phyloP scores from a whole-genome alignment of 208 protist species.

The Histomonas meleagridis region DNA sequence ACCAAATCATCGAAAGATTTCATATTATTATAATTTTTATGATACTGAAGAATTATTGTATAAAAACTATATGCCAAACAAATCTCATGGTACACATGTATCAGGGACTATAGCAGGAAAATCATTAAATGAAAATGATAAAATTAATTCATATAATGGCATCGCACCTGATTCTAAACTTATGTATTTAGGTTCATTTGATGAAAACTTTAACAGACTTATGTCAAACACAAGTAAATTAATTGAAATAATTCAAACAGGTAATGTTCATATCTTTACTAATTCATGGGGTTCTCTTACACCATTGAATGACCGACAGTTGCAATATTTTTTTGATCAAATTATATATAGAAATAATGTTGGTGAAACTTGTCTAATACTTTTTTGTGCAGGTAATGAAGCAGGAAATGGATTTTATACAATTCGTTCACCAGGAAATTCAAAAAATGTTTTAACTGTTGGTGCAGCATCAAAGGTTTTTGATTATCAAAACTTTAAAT shows the following conservation, averaged over 20 bases:
- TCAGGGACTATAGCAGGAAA: not conserved
- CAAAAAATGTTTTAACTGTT: conserved; percentile 7
- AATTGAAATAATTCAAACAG: not conserved
- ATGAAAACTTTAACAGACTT: no score
- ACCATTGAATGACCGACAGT: not conserved
- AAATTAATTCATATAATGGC: not conserved
- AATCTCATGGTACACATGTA: conserved; percentile 4
- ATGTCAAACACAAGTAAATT: no score
- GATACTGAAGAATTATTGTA: not conserved
- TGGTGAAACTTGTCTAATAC: not conserved
- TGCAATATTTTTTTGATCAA: not conserved
- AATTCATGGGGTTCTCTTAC: not conserved
- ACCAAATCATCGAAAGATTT: not conserved
- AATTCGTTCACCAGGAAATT: not conserved
- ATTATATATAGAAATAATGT: not conserved
- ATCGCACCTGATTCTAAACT: not conserved
- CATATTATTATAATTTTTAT: not conserved
- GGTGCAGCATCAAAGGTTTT: no score
- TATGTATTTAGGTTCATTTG: no score
- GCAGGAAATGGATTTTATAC: not conserved
- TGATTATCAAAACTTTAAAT: no score
- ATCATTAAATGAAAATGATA: not conserved
- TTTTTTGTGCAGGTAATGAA: not conserved
- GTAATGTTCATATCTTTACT: not conserved
- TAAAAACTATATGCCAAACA: not conserved